phyloP scores from a whole-genome alignment of 148 eudicot genomes.

The Beta vulgaris region DNA sequence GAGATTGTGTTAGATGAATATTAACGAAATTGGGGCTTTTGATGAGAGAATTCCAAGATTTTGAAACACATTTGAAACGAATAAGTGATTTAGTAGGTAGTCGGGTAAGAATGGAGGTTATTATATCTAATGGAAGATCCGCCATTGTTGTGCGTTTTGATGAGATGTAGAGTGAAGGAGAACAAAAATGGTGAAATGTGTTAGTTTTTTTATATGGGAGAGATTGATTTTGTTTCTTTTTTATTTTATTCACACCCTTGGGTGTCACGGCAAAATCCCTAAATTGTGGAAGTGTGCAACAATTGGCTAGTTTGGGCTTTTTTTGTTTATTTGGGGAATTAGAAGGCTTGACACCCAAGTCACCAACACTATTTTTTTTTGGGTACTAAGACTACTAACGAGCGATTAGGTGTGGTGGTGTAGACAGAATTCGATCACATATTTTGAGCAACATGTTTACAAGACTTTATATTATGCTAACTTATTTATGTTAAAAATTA shows the following conservation, averaged over 20 bases:
- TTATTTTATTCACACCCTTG: neutral
- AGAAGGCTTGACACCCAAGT: no score
- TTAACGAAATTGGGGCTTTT: neutral
- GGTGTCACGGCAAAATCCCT: neutral
- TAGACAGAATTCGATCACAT: no score
- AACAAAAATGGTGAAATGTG: neutral
- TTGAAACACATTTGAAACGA: slow-evolving; percentile 9
- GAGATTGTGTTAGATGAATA: neutral
- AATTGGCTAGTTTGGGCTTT: neutral
- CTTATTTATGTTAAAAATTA: no score
- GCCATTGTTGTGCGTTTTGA: neutral
- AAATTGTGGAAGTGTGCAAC: neutral
- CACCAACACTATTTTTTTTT: no score
- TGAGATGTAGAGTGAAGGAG: neutral
- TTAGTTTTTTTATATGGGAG: neutral
- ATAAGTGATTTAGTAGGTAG: slow-evolving; percentile 1
- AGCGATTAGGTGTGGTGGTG: no score
- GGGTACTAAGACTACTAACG: no score
- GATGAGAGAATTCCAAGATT: neutral
- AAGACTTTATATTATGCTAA: no score
- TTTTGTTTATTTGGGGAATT: no score
- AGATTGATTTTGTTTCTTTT: neutral
- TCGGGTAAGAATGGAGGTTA: neutral
- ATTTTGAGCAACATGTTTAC: no score
- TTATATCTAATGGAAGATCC: neutral